Evolutionary conservation across 305 asterid species (phyloP).

Genomic region (Fraxinus paxiana): DNA sequence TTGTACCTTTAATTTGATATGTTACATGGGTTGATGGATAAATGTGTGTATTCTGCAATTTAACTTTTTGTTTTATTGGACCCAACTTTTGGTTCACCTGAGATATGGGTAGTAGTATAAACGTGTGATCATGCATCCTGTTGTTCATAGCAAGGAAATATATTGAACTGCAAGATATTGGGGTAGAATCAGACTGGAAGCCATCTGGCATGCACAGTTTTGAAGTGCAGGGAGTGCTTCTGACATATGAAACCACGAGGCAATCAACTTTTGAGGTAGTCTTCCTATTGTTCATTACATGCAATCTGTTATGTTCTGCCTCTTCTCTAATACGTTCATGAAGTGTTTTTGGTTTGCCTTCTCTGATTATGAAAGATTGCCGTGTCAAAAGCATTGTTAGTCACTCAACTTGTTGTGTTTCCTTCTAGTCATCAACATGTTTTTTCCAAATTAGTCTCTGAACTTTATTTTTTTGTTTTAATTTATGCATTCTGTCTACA

Average conservation of each 20-base stretch:
- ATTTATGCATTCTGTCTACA: background rate
- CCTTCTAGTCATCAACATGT: background rate
- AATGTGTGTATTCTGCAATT: constrained; percentile 34
- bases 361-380: background rate
- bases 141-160: background rate
- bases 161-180: constrained; percentile 14
- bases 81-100: background rate
- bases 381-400: background rate
- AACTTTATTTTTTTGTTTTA: background rate
- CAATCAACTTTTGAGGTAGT: constrained; percentile 29
- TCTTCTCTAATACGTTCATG: background rate
- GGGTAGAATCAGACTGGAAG: constrained; percentile 21
- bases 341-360: background rate
- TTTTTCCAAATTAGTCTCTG: background rate
- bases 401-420: background rate
- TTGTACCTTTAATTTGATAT: constrained; percentile 36
- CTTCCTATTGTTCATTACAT: constrained; percentile 11
- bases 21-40: constrained; percentile 27
- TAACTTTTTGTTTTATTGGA: constrained; percentile 18
- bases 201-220: constrained; percentile 19
- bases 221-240: constrained; percentile 19
- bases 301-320: background rate
- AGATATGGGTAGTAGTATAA: constrained; percentile 5
- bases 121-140: constrained; percentile 18
- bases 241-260: constrained; percentile 17